A percentile compares a stretch with the other conserved stretches of the same genome.
Conservation (phyloP, 2,329 filamentous ascomycete species). For the Diaporthe helianthi region DNA sequence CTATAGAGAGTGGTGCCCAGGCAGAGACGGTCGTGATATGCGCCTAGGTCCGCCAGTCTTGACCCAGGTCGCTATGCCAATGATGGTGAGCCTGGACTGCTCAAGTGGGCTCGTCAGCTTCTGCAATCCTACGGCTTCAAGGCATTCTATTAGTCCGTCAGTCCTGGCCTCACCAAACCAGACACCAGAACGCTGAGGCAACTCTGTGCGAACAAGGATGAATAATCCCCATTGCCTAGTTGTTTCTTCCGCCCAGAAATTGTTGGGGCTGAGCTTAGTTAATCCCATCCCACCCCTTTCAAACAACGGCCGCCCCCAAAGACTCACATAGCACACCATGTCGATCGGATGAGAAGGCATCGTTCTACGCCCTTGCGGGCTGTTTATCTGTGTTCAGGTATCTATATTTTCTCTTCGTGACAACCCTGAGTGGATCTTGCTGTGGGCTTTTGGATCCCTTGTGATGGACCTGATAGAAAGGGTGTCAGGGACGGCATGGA, state of each 20-base stretch:
- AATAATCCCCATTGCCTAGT: neutral
- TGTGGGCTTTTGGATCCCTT: slow-evolving; percentile 6
- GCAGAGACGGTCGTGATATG: neutral
- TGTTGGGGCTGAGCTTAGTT: slow-evolving; percentile 18
- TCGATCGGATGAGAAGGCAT: slow-evolving; percentile 13
- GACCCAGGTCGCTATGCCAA: neutral
- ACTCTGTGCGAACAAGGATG: neutral
- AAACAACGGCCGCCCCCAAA: slow-evolving; percentile 4
- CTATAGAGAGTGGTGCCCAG: neutral
- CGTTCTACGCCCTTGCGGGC: slow-evolving; percentile 12
- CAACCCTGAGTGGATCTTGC: slow-evolving; percentile 1
- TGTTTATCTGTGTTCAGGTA: slow-evolving; percentile 13
- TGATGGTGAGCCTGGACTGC: neutral
- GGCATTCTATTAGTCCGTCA: neutral
- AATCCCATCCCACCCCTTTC: neutral
- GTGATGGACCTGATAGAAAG: neutral
- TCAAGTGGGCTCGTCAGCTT: neutral
- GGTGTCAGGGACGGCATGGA: slow-evolving; percentile 6
- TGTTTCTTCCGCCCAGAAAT: neutral
- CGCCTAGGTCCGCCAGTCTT: neutral
- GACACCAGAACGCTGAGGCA: neutral
- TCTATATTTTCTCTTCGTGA: slow-evolving; percentile 7
- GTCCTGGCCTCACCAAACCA: neutral
- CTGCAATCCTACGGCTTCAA: neutral
- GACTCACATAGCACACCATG: neutral